A percentile compares a stretch with the other conserved stretches of the same genome.
Conservation (phyloP, 2,329 filamentous ascomycete genomes). For the Daldinia sp. region DNA sequence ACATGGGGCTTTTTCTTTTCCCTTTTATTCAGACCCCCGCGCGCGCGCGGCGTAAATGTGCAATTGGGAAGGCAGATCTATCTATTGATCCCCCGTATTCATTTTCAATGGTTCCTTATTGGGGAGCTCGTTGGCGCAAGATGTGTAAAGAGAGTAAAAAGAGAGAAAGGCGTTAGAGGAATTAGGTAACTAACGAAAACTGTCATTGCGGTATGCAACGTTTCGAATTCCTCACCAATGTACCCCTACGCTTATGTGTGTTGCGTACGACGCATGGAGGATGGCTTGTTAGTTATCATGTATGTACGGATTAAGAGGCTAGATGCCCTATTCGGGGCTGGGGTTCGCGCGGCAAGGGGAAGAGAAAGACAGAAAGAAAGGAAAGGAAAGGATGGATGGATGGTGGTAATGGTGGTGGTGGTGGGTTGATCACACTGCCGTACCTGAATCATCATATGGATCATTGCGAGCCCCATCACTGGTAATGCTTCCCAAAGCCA, state of each 20-base stretch:
- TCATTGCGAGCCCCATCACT: slow-evolving; percentile 19
- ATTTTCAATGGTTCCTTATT: slow-evolving; percentile 11
- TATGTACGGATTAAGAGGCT: background rate
- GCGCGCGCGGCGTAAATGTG: slow-evolving; percentile 5
- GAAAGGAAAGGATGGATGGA: too few species aligned
- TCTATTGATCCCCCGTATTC: slow-evolving; percentile 29
- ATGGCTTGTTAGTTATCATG: slow-evolving; percentile 1
- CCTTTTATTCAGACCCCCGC: slow-evolving; percentile 15
- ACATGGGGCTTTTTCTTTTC: slow-evolving; percentile 14
- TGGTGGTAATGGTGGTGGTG: background rate
- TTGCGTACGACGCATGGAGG: background rate
- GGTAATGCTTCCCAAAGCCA: slow-evolving; percentile 28
- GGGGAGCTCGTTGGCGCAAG: slow-evolving; percentile 9
- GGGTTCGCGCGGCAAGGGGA: slow-evolving; percentile 30
- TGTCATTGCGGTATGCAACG: slow-evolving; percentile 29
- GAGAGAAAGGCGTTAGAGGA: background rate
- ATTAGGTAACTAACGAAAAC: slow-evolving; percentile 17
- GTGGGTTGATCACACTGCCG: slow-evolving; percentile 39
- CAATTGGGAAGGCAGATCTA: slow-evolving; percentile 30
- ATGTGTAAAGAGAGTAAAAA: background rate
- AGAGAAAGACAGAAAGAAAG: slow-evolving; percentile 10
- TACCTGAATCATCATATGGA: slow-evolving; percentile 42
- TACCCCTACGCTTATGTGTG: slow-evolving; percentile 20
- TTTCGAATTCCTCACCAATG: slow-evolving; percentile 32
- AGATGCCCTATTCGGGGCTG: background rate